Percentiles rank a stretch among this genome's conserved stretches.
Conservation (phyloP, 139 green algal species). For the Closterium sp. region DNA sequence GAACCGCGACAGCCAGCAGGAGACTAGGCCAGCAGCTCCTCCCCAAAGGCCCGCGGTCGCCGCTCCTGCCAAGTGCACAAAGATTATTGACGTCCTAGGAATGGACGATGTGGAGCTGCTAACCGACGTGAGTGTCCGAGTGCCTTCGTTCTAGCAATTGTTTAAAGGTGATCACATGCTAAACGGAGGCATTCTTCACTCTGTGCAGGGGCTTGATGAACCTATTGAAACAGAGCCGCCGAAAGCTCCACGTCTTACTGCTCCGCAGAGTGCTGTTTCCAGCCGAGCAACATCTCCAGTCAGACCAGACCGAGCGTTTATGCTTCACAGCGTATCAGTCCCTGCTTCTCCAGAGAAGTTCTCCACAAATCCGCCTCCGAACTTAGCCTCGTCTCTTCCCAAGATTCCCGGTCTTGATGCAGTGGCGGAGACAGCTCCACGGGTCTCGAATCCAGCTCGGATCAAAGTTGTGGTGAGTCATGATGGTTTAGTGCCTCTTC, state of each 20-base stretch:
- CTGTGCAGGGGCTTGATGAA: neutral
- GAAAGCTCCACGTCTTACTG: neutral
- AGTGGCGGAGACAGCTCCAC: neutral
- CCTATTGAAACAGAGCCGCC: neutral
- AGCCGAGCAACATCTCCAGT: neutral
- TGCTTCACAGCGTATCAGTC: neutral
- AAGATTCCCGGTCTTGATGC: neutral
- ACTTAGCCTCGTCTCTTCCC: neutral
- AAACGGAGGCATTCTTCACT: neutral
- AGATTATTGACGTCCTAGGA: neutral
- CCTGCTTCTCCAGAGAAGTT: neutral
- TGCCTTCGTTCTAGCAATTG: neutral
- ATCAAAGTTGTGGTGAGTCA: conserved; percentile 45
- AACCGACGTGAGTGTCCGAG: neutral
- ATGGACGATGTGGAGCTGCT: conserved; percentile 1
- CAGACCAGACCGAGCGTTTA: neutral
- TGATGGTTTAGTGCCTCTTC: neutral
- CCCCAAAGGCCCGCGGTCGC: neutral
- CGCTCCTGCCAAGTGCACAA: neutral
- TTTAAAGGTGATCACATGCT: neutral
- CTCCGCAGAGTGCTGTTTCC: neutral
- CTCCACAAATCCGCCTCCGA: neutral
- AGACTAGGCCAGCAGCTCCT: neutral
- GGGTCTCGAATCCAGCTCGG: neutral
- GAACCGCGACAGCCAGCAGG: neutral